These are phyloP conservation scores for Deinandra increscens DNA, from an alignment of 129 eudicot genomes.

Conservation along the genomic window DNA sequence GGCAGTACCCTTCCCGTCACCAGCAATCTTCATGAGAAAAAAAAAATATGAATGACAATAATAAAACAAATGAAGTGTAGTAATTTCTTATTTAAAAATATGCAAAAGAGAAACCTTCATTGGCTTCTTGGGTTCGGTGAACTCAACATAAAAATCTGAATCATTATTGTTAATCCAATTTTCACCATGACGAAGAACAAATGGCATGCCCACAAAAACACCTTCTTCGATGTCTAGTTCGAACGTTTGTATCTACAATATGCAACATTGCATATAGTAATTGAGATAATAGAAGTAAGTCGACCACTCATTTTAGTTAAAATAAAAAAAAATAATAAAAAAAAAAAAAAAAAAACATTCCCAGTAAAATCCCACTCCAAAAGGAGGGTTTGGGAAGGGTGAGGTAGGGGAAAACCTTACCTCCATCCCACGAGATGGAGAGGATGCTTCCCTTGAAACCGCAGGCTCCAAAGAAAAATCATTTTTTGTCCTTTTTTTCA, in stretches of 20 bases:
- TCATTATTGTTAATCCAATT: slow-evolving; percentile 81
- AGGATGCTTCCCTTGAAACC: too few species aligned
- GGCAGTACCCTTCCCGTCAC: slow-evolving; percentile 85
- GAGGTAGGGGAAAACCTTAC: too few species aligned
- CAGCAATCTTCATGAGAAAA: slow-evolving; percentile 52
- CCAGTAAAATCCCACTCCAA: too few species aligned
- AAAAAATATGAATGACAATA: not conserved
- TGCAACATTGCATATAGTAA: slow-evolving; percentile 19
- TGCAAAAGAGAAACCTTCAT: slow-evolving; percentile 45
- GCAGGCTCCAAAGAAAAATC: too few species aligned
- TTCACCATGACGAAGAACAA: slow-evolving; percentile 72
- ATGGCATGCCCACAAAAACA: slow-evolving; percentile 83
- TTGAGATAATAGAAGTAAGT: slow-evolving; percentile 4
- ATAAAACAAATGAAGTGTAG: slow-evolving; percentile 11
- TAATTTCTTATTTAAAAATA: not conserved
- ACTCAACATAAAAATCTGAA: slow-evolving; percentile 81
- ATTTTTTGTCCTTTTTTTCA: too few species aligned
- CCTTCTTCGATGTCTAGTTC: slow-evolving; percentile 61
- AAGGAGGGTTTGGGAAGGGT: too few species aligned
- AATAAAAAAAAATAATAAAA: too few species aligned
- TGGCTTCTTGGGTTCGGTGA: slow-evolving; percentile 40
- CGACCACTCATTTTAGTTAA: not conserved
- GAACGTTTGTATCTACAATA: slow-evolving; percentile 49
- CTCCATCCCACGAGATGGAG: too few species aligned
- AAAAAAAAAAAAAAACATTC: too few species aligned